These are phyloP conservation scores for Cyclotella cryptica DNA, from an alignment of 108 stramenopile species.

Conservation along the genomic window DNA sequence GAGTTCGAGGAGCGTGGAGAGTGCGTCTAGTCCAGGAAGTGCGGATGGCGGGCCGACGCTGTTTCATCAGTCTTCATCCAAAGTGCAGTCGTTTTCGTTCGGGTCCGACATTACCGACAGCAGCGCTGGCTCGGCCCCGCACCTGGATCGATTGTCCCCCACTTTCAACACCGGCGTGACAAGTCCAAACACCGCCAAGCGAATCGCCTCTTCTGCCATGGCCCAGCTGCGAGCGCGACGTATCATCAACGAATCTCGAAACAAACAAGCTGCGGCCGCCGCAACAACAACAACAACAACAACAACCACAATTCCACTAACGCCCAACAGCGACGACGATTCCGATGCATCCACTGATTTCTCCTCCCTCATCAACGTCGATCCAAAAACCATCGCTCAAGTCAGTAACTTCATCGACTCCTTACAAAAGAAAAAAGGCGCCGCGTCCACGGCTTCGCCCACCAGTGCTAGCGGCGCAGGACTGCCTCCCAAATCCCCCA, in stretches of 20 bases:
- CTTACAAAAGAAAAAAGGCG: conserved; percentile 9
- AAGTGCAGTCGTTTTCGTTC: conserved; percentile 23
- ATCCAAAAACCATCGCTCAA: conserved; percentile 13
- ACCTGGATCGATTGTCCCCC: too few species aligned
- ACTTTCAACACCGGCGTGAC: background rate
- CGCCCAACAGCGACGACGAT: background rate
- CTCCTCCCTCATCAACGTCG: conserved; percentile 2
- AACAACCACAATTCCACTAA: background rate
- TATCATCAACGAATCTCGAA: conserved; percentile 1
- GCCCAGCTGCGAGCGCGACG: conserved; percentile 19
- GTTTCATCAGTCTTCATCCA: conserved; percentile 8
- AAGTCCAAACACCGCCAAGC: background rate
- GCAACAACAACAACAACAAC: background rate
- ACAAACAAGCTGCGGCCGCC: background rate
- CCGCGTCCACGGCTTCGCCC: background rate
- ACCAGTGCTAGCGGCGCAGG: background rate
- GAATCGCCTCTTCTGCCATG: conserved; percentile 10
- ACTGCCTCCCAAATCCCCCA: background rate
- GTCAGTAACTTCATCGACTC: conserved; percentile 27
- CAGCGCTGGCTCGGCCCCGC: background rate
- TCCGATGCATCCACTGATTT: background rate
- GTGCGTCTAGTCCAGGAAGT: background rate
- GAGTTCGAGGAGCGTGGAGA: background rate
- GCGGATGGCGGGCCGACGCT: background rate
- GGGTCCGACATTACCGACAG: background rate